Evolutionary conservation across 2,329 filamentous ascomycete species (phyloP).

Genomic region (Fusarium mangiferae): DNA sequence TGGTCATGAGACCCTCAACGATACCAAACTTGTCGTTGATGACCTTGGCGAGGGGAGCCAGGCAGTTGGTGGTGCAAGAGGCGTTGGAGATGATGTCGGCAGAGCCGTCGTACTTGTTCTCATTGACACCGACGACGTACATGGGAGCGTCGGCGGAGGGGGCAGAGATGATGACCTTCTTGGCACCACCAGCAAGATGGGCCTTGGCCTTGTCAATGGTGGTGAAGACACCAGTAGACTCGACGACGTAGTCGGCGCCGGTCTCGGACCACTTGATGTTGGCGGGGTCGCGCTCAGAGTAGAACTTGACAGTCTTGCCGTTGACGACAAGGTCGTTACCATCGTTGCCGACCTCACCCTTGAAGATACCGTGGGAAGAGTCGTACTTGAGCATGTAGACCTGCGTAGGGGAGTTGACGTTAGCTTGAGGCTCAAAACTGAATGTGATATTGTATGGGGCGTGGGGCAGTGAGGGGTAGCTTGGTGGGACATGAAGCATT

Average conservation of each 20-base stretch:
- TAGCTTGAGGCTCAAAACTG: slow-evolving; percentile 14
- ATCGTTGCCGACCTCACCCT: slow-evolving; percentile 83
- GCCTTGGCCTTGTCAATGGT: slow-evolving; percentile 94
- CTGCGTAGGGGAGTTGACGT: slow-evolving; percentile 56
- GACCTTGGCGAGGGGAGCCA: slow-evolving; percentile 99
- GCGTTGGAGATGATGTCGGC: slow-evolving; percentile 98
- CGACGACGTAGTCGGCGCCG: slow-evolving; percentile 92
- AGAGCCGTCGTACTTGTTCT: slow-evolving; percentile 90
- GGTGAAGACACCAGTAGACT: slow-evolving; percentile 99
- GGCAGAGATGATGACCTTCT: slow-evolving; percentile 96
- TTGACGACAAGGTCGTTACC: slow-evolving; percentile 83
- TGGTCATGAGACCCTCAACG: slow-evolving; percentile 99
- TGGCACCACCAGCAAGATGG: slow-evolving; percentile 95
- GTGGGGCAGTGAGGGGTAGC: slow-evolving; percentile 33
- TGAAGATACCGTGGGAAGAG: slow-evolving; percentile 96
- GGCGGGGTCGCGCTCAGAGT: slow-evolving; percentile 89
- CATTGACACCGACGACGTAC: slow-evolving; percentile 99
- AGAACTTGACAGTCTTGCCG: slow-evolving; percentile 95
- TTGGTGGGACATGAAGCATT: slow-evolving; percentile 1
- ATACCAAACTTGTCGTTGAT: slow-evolving; percentile 98
- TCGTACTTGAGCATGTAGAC: slow-evolving; percentile 99
- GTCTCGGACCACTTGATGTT: slow-evolving; percentile 90
- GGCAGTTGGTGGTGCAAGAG: slow-evolving; percentile 99
- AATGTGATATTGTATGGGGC: background rate
- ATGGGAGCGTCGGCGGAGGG: slow-evolving; percentile 96